A percentile compares a stretch with the other conserved stretches of the same genome.
These are phyloP conservation scores for Byssothecium circinans DNA, from an alignment of 2,329 filamentous ascomycete species.

Conservation along the genomic window DNA sequence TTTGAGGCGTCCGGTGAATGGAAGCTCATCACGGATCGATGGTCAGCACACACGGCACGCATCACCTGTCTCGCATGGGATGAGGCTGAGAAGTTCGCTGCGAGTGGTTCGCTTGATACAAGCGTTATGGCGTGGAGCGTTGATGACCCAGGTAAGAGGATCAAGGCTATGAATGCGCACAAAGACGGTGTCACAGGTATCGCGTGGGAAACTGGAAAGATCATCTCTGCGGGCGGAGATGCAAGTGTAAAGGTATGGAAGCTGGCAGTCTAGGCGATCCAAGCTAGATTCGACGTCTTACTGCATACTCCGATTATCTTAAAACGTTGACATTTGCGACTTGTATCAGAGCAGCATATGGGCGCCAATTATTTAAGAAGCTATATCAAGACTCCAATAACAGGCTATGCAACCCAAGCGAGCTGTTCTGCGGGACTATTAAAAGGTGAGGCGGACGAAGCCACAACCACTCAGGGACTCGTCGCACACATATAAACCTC, in stretches of 20 bases:
- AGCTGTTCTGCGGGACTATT: slow-evolving; percentile 2
- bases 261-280: slow-evolving; percentile 23
- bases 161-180: slow-evolving; percentile 85
- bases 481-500: slow-evolving; percentile 3
- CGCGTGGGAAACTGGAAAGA: slow-evolving; percentile 69
- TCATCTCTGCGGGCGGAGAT: slow-evolving; percentile 83
- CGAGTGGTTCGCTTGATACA: slow-evolving; percentile 84
- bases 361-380: background rate
- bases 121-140: slow-evolving; percentile 93
- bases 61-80: slow-evolving; percentile 78
- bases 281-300: background rate
- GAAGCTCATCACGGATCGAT: slow-evolving; percentile 76
- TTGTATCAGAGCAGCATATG: background rate
- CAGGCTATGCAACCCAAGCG: background rate
- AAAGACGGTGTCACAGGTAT: slow-evolving; percentile 94
- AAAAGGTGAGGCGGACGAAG: slow-evolving; percentile 16
- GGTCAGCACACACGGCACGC: slow-evolving; percentile 71
- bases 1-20: slow-evolving; percentile 67
- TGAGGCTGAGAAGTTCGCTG: slow-evolving; percentile 71
- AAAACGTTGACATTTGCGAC: no score
- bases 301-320: background rate
- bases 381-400: background rate
- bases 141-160: slow-evolving; percentile 75
- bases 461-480: slow-evolving; percentile 10
- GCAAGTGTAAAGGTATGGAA: slow-evolving; percentile 89